Evolutionary conservation across 2,329 filamentous ascomycete species (phyloP), one percentile per base, ranked within the genome.

Genomic region (Colletotrichum lindemuthianum): DNA sequence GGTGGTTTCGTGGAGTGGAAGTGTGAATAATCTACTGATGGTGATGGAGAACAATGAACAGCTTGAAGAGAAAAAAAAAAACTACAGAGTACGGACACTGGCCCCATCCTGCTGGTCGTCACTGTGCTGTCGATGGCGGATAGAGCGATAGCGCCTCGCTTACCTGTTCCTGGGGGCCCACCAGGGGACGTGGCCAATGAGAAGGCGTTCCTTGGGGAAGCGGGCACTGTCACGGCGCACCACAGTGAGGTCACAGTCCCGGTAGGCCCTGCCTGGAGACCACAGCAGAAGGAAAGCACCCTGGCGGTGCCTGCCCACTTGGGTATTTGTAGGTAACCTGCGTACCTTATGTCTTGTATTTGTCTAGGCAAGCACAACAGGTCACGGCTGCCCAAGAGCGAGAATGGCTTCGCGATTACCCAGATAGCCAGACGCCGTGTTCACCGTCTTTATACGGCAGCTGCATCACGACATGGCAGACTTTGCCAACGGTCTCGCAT

Each of bases 121-220:
- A 65, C 52, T 47, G 47, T 65, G 58, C 49, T 65, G 48, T 65
- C 63, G 63, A 66, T 59, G 63, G 60, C 60, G 63, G 63, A 66
- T 64, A 64, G 48, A 67, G 52, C 56, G 65, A 65, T 67, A 67
- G 65, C 65, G 61, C 65, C 56, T 67, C 65, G 65, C 65, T 67
- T 65, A 65, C 58, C 60, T 55, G 54, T 60, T 60, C 63, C 63
- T 64, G 63, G 47, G 24, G 51, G 32, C 9, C 39, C 51, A 1
- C 34, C 3, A 2, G n/a, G 8, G 7, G 2, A 1, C 1, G 8
- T 5, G 3, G 32, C 63, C 63, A 65, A 65, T 65, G 3, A 44
- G 11, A 3, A 24, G 5, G 11, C 8, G 41, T 32, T 11, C 0
- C n/a, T 16, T 12, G 34, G 24, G 10, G 15, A 65, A 45, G 34